Evolutionary conservation across 371 early-diverging fungal species (phyloP).

Genomic region (Syncephalis fuscata): DNA sequence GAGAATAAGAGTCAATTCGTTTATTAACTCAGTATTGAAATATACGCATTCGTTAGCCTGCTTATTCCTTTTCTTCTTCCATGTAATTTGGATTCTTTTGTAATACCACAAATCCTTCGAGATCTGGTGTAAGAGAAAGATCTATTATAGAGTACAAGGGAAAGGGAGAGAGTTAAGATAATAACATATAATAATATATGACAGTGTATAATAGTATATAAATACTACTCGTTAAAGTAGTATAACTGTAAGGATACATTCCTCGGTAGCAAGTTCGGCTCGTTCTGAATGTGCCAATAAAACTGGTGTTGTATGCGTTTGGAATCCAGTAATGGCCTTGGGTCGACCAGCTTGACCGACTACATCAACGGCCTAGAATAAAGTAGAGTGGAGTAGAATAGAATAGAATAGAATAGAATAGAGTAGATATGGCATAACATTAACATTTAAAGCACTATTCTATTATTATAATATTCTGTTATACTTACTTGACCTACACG

Average conservation of each 20-base stretch:
- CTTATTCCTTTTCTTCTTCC: conserved; percentile 46
- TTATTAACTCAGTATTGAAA: background rate
- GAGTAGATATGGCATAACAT: no score
- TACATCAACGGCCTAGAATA: conserved; percentile 72
- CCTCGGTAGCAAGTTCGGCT: conserved; percentile 95
- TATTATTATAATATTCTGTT: background rate
- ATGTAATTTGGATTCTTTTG: conserved; percentile 82
- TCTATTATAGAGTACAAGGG: no score
- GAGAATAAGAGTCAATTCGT: conserved; percentile 35
- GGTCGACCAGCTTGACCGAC: conserved; percentile 99
- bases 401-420: no score
- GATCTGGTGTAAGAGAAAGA: conserved; percentile 53
- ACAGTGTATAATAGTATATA: no score
- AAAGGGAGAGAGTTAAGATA: no score
- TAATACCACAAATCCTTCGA: conserved; percentile 92
- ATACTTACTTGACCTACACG: conserved; percentile 76
- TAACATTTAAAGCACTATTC: no score
- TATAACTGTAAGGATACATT: conserved; percentile 31
- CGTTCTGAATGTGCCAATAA: conserved; percentile 90
- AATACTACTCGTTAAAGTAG: background rate
- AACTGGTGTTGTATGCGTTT: conserved; percentile 96
- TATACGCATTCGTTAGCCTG: no score
- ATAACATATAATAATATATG: no score
- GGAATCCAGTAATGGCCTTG: conserved; percentile 97
- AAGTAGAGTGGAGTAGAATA: background rate